A percentile compares a stretch with the other conserved stretches of the same genome.
Evolutionary conservation across 2,329 filamentous ascomycete genomes (phyloP).

Genomic region (Lasiodiplodia gonubiensis): DNA sequence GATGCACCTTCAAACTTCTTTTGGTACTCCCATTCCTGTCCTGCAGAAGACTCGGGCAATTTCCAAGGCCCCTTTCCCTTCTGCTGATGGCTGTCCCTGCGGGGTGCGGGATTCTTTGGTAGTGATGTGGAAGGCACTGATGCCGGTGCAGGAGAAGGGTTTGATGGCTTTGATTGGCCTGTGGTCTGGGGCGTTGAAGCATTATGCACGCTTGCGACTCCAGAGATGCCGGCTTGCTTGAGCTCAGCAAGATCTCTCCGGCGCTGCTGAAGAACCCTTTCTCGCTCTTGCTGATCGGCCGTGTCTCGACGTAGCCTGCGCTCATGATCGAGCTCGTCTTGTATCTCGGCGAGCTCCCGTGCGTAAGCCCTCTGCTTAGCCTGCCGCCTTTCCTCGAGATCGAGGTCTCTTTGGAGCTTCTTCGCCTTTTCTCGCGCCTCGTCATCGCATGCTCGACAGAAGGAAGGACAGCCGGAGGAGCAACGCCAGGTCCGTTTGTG

Average conservation of each 20-base stretch:
- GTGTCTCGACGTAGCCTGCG: slow-evolving; percentile 52
- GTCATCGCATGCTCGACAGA: slow-evolving; percentile 59
- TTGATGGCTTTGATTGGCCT: neutral
- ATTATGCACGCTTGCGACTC: neutral
- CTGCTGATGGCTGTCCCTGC: neutral
- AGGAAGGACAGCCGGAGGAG: slow-evolving; percentile 39
- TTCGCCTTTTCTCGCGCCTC: slow-evolving; percentile 56
- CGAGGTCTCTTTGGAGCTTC: slow-evolving; percentile 53
- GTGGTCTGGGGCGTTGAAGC: neutral
- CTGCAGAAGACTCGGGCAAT: slow-evolving; percentile 40
- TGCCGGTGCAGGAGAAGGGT: neutral
- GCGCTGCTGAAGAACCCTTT: slow-evolving; percentile 54
- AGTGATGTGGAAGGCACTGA: neutral
- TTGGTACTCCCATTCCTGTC: slow-evolving; percentile 65
- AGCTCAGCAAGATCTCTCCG: slow-evolving; percentile 54
- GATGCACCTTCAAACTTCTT: slow-evolving; percentile 60
- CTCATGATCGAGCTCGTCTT: slow-evolving; percentile 62
- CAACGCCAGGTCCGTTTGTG: slow-evolving; percentile 61
- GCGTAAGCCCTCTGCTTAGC: slow-evolving; percentile 54
- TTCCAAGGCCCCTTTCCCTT: slow-evolving; percentile 8
- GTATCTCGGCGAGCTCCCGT: slow-evolving; percentile 53
- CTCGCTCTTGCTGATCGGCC: slow-evolving; percentile 53
- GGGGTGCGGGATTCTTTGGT: neutral
- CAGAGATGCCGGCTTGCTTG: slow-evolving; percentile 28
- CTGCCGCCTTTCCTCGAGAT: slow-evolving; percentile 58